Percentiles rank a stretch among this genome's conserved stretches.
phyloP scores from a whole-genome alignment of 2,329 filamentous ascomycete species.

The Ophiocordyceps camponoti-rufipedis region DNA sequence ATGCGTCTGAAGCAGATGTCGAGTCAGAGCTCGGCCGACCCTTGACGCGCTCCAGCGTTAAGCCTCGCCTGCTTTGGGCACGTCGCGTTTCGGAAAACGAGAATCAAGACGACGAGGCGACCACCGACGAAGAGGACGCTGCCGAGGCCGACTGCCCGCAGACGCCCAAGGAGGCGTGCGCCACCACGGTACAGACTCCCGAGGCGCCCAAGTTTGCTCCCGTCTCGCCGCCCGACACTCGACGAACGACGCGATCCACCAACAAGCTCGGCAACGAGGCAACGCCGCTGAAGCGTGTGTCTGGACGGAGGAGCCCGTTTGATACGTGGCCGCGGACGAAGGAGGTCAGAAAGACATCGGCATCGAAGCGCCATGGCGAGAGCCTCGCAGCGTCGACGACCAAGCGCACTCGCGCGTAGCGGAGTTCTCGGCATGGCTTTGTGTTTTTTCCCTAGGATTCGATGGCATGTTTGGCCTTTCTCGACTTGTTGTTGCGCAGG shows the following conservation, averaged over 20 bases:
- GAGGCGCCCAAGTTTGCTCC: conserved; percentile 36
- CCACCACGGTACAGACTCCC: conserved; percentile 24
- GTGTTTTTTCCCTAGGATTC: neutral
- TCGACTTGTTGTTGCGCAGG: neutral
- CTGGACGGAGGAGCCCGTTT: conserved; percentile 36
- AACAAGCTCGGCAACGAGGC: conserved; percentile 27
- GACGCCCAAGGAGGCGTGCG: conserved; percentile 18
- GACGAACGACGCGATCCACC: conserved; percentile 36
- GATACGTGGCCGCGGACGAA: conserved; percentile 53
- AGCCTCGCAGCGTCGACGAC: conserved; percentile 11
- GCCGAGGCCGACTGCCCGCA: conserved; percentile 8
- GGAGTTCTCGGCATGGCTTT: neutral
- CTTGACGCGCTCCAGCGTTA: conserved; percentile 49
- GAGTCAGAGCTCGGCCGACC: conserved; percentile 20
- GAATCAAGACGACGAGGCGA: conserved; percentile 39
- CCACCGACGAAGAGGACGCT: conserved; percentile 36
- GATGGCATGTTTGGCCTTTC: neutral
- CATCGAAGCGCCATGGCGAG: conserved; percentile 22
- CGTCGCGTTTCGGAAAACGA: conserved; percentile 24
- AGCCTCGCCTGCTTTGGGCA: conserved; percentile 56
- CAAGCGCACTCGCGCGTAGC: conserved; percentile 18
- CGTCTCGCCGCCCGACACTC: conserved; percentile 43
- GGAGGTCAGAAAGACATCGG: conserved; percentile 22
- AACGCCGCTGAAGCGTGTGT: conserved; percentile 21
- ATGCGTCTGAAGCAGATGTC: conserved; percentile 15